Conservation (phyloP, 2,329 filamentous ascomycete genomes). For the Penicillium sp. region DNA sequence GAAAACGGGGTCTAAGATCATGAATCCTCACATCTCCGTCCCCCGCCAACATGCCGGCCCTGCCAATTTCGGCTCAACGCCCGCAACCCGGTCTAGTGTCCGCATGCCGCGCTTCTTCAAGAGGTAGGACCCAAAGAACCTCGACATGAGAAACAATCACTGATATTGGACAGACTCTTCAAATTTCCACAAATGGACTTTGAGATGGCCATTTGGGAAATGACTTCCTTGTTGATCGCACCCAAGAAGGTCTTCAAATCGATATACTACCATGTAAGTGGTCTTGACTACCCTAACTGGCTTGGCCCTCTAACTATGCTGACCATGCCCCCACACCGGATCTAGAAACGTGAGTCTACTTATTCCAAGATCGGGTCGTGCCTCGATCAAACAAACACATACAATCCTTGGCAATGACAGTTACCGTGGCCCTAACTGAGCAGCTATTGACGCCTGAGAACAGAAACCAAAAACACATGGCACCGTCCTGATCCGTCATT, state of each 20-base stretch:
- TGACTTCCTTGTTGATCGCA: slow-evolving; percentile 66
- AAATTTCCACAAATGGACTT: slow-evolving; percentile 75
- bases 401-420: neutral
- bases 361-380: no score
- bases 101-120: slow-evolving; percentile 68
- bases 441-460: slow-evolving; percentile 11
- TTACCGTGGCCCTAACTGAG: neutral
- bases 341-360: slow-evolving; percentile 43
- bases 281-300: neutral
- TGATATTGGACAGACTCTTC: slow-evolving; percentile 53
- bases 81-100: slow-evolving; percentile 53
- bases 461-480: slow-evolving; percentile 70
- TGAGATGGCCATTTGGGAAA: slow-evolving; percentile 72
- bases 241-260: slow-evolving; percentile 71
- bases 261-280: slow-evolving; percentile 66
- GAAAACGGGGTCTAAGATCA: slow-evolving; percentile 28
- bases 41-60: slow-evolving; percentile 58
- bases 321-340: neutral
- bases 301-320: slow-evolving; percentile 8
- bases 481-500: slow-evolving; percentile 69
- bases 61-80: slow-evolving; percentile 54
- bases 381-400: neutral
- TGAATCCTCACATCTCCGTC: slow-evolving; percentile 62
- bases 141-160: neutral
- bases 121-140: slow-evolving; percentile 41